Conservation (phyloP, 2,329 filamentous ascomycete species). For the Penicillium sp. region DNA sequence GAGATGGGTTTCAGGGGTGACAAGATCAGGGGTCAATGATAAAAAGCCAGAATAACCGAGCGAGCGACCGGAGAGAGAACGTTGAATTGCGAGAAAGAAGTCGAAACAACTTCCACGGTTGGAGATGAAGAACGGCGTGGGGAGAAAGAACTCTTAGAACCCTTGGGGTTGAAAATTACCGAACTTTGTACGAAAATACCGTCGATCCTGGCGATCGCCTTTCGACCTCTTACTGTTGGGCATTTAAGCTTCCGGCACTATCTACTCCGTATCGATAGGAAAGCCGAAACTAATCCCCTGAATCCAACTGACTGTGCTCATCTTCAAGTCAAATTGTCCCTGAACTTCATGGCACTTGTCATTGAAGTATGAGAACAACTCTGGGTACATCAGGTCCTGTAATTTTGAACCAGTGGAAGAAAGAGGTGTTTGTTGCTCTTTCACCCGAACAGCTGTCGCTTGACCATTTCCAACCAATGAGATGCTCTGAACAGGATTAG, state of each 20-base stretch:
- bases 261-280: not conserved
- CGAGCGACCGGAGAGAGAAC: slow-evolving; percentile 10
- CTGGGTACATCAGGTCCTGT: not conserved
- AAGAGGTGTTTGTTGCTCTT: slow-evolving; percentile 9
- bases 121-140: slow-evolving; percentile 4
- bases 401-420: not conserved
- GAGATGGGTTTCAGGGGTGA: not conserved
- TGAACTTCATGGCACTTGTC: not conserved
- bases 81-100: slow-evolving; percentile 4
- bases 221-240: not conserved
- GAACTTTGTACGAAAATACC: slow-evolving; percentile 6
- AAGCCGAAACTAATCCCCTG: not conserved
- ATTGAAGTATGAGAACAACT: too few relatives aligned
- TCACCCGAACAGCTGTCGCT: slow-evolving; percentile 2
- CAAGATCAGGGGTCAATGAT: not conserved
- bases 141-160: slow-evolving; percentile 5
- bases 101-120: not conserved
- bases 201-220: slow-evolving; percentile 10
- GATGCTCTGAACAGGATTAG: not conserved
- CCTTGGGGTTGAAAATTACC: slow-evolving; percentile 11
- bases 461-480: slow-evolving; percentile 1
- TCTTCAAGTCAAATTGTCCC: too few relatives aligned
- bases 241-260: slow-evolving; percentile 3
- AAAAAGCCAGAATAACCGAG: slow-evolving; percentile 1
- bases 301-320: too few relatives aligned